Percentiles rank a stretch among this genome's conserved stretches.
These are phyloP conservation scores for Microcera coccophila DNA, from an alignment of 2,329 filamentous ascomycete genomes.

Conservation along the genomic window DNA sequence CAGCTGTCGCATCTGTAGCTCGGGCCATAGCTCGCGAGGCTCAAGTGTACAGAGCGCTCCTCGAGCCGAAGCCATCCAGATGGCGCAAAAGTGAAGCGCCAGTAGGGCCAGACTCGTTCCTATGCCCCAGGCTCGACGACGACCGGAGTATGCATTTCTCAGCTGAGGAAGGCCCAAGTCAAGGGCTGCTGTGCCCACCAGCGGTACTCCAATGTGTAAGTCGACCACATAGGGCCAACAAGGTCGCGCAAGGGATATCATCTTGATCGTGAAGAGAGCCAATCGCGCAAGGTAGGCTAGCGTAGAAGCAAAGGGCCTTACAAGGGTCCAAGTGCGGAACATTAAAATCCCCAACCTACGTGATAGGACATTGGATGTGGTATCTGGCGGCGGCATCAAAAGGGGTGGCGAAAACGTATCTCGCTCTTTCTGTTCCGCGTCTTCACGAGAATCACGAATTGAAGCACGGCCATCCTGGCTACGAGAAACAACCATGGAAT, in stretches of 20 bases:
- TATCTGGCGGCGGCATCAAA: slow-evolving; percentile 48
- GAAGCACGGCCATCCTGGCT: slow-evolving; percentile 35
- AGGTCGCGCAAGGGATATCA: slow-evolving; percentile 59
- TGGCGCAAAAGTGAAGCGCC: slow-evolving; percentile 30
- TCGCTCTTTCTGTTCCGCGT: slow-evolving; percentile 12
- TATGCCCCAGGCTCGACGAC: slow-evolving; percentile 27
- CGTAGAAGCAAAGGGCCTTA: slow-evolving; percentile 29
- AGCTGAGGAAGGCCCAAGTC: slow-evolving; percentile 50
- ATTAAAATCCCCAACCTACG: slow-evolving; percentile 34
- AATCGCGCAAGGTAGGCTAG: slow-evolving; percentile 46
- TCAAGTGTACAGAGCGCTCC: slow-evolving; percentile 31
- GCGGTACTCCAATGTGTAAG: slow-evolving; percentile 59
- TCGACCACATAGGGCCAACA: slow-evolving; percentile 71
- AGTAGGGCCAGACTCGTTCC: slow-evolving; percentile 31
- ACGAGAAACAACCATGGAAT: slow-evolving; percentile 39
- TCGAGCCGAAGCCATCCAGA: slow-evolving; percentile 35
- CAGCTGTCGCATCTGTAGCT: too few species aligned
- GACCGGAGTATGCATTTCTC: slow-evolving; percentile 7
- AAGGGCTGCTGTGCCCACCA: slow-evolving; percentile 65
- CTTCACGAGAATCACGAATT: slow-evolving; percentile 13
- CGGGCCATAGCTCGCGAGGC: background rate
- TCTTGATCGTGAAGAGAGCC: slow-evolving; percentile 63
- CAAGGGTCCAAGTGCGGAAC: slow-evolving; percentile 26
- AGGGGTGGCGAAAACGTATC: slow-evolving; percentile 38
- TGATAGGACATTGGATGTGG: slow-evolving; percentile 29